Percentiles rank a stretch among this genome's conserved stretches.
Conservation (phyloP, 202 grass and related monocot species). For the Sporobolus alterniflorus region DNA sequence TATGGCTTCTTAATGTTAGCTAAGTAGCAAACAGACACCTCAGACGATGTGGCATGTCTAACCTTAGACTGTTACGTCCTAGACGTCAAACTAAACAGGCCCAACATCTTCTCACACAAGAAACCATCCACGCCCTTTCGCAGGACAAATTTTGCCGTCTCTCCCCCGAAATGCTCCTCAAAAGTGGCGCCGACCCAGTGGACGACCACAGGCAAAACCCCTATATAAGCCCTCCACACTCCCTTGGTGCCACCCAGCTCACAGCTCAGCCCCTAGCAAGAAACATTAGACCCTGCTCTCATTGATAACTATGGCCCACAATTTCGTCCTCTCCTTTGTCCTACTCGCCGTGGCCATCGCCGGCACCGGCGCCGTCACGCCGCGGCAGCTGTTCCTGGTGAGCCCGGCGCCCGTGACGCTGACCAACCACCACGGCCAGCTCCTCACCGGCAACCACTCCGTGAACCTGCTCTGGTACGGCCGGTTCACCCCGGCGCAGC, state of each 20-base stretch:
- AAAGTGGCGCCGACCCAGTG: conserved; percentile 30
- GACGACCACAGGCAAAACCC: background rate
- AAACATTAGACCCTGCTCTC: no score
- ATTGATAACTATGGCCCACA: conserved; percentile 37
- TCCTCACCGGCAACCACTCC: conserved; percentile 73
- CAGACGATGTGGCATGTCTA: no score
- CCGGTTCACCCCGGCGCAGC: conserved; percentile 60
- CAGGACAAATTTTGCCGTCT: background rate
- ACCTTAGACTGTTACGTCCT: no score
- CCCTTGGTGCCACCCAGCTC: background rate
- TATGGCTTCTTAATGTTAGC: no score
- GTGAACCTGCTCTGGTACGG: conserved; percentile 87
- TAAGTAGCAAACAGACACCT: no score
- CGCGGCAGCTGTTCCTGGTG: conserved; percentile 67
- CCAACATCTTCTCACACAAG: background rate
- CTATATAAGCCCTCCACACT: conserved; percentile 25
- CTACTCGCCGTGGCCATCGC: conserved; percentile 16
- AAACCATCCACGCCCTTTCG: no score
- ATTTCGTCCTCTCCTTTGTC: background rate
- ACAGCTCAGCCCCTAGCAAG: background rate
- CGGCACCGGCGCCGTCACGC: conserved; percentile 30
- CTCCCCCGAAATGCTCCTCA: background rate
- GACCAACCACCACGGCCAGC: conserved; percentile 69
- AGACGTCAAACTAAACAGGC: no score
- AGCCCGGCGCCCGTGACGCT: conserved; percentile 54